A percentile compares a stretch with the other conserved stretches of the same genome.
Evolutionary conservation across 371 early-diverging fungal genomes (phyloP).

Genomic region (Mortierella sp.): DNA sequence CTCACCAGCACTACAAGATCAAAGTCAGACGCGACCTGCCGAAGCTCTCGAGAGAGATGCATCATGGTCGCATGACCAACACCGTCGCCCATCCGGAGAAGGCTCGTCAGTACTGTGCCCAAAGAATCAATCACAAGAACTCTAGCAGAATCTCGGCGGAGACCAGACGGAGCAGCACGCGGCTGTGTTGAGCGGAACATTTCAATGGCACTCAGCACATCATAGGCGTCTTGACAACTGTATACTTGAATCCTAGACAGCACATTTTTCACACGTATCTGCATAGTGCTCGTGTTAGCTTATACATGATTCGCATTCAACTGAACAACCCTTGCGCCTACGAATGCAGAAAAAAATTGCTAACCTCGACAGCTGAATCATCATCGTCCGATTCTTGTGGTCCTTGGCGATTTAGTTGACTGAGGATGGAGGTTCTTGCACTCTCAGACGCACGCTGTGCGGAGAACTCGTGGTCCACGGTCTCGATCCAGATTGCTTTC

Average conservation of each 20-base stretch:
- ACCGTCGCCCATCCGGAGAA: slow-evolving; percentile 29
- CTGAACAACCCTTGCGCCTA: background rate
- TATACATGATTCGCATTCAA: no score
- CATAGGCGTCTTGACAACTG: slow-evolving; percentile 35
- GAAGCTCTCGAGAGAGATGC: slow-evolving; percentile 41
- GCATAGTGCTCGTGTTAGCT: background rate
- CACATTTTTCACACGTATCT: slow-evolving; percentile 16
- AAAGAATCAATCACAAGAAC: slow-evolving; percentile 39
- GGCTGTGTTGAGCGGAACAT: background rate
- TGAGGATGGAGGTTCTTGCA: background rate
- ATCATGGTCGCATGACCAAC: slow-evolving; percentile 53
- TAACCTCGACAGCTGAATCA: background rate
- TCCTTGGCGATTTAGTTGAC: background rate
- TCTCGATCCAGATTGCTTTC: slow-evolving; percentile 51
- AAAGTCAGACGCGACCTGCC: slow-evolving; percentile 28
- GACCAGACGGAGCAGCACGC: background rate
- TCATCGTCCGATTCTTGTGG: background rate
- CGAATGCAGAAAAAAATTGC: background rate
- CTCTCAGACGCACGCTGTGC: slow-evolving; percentile 29
- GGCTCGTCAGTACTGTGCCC: slow-evolving; percentile 17
- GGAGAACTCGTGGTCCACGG: slow-evolving; percentile 35
- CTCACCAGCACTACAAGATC: slow-evolving; percentile 32
- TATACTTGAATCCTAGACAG: slow-evolving; percentile 41
- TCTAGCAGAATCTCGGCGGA: background rate
- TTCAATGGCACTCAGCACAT: slow-evolving; percentile 25